Percentiles rank a stretch among this genome's conserved stretches.
These are phyloP conservation scores for Hypoxylon sp. DNA, from an alignment of 2,329 filamentous ascomycete genomes.

Conservation along the genomic window DNA sequence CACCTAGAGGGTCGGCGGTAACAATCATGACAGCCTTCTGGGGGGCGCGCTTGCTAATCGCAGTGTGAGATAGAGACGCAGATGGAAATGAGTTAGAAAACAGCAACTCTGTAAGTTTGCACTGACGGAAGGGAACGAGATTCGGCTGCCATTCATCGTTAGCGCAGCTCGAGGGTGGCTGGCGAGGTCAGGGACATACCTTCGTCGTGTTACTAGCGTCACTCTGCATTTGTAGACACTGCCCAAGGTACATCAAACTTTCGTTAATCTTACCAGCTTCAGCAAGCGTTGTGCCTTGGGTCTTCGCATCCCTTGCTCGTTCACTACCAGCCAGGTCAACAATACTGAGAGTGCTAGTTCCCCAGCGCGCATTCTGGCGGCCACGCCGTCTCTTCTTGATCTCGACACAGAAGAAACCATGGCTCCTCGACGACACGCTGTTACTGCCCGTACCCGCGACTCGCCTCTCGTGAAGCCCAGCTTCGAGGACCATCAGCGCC, in stretches of 20 bases:
- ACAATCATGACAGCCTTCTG: slow-evolving; percentile 97
- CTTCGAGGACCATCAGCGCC: slow-evolving; percentile 89
- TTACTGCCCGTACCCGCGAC: slow-evolving; percentile 94
- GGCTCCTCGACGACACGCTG: slow-evolving; percentile 89
- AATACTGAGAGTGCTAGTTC: slow-evolving; percentile 83
- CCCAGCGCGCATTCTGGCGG: slow-evolving; percentile 72
- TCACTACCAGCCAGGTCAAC: slow-evolving; percentile 96
- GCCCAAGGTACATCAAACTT: slow-evolving; percentile 96
- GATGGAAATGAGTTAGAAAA: slow-evolving; percentile 91
- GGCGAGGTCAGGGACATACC: slow-evolving; percentile 59
- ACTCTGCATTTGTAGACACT: slow-evolving; percentile 95
- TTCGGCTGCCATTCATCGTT: slow-evolving; percentile 66
- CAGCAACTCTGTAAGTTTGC: slow-evolving; percentile 85
- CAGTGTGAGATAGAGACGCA: slow-evolving; percentile 59
- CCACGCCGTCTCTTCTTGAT: slow-evolving; percentile 80
- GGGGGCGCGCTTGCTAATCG: slow-evolving; percentile 69
- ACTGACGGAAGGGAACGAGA: slow-evolving; percentile 83
- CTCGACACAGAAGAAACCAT: slow-evolving; percentile 96
- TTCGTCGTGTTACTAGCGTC: slow-evolving; percentile 80
- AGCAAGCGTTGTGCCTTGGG: slow-evolving; percentile 88
- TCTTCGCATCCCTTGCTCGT: slow-evolving; percentile 92
- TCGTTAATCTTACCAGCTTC: slow-evolving; percentile 99
- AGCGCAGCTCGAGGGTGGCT: background rate
- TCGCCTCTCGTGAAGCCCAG: slow-evolving; percentile 85
- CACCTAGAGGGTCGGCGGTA: slow-evolving; percentile 90